Evolutionary conservation across 495 filamentous ascomycete species (phyloP).

Genomic region (Aspergillus baeticus): DNA sequence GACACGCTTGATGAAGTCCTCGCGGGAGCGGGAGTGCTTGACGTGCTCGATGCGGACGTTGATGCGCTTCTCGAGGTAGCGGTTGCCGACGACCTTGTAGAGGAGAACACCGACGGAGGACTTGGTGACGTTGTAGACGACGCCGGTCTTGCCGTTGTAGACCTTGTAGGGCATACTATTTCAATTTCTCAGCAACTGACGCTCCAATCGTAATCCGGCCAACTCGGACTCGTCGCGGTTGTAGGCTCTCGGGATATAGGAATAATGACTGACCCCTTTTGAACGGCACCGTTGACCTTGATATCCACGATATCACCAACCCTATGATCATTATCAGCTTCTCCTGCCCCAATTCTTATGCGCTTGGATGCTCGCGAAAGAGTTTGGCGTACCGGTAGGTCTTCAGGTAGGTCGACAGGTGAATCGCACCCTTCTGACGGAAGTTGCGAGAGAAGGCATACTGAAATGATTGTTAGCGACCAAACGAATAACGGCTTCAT

Average conservation of each 20-base stretch:
- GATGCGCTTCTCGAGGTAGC: slow-evolving; percentile 99
- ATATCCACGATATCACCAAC: slow-evolving; percentile 98
- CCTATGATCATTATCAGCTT: slow-evolving; percentile 48
- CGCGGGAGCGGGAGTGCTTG: slow-evolving; percentile 84
- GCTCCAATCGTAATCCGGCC: slow-evolving; percentile 11
- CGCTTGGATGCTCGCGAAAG: slow-evolving; percentile 3
- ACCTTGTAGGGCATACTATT: slow-evolving; percentile 96
- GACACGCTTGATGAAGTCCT: slow-evolving; percentile 93
- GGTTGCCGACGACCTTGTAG: slow-evolving; percentile 97
- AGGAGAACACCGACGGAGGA: slow-evolving; percentile 93
- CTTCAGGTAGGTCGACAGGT: slow-evolving; percentile 84
- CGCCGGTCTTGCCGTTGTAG: slow-evolving; percentile 98
- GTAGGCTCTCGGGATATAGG: slow-evolving; percentile 8
- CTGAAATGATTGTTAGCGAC: slow-evolving; percentile 42
- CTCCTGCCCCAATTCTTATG: slow-evolving; percentile 18
- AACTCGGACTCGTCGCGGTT: slow-evolving; percentile 17
- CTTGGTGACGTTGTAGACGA: slow-evolving; percentile 98
- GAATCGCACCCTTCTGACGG: slow-evolving; percentile 90
- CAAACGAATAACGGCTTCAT: slow-evolving; percentile 11
- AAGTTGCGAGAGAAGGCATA: slow-evolving; percentile 93
- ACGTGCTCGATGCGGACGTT: slow-evolving; percentile 99
- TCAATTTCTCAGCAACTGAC: slow-evolving; percentile 30
- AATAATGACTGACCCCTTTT: slow-evolving; percentile 80
- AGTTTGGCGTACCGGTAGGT: slow-evolving; percentile 71
- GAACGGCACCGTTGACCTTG: slow-evolving; percentile 94